phyloP scores from a whole-genome alignment of 148 eudicot species.

The Persicaria tinctoria region DNA sequence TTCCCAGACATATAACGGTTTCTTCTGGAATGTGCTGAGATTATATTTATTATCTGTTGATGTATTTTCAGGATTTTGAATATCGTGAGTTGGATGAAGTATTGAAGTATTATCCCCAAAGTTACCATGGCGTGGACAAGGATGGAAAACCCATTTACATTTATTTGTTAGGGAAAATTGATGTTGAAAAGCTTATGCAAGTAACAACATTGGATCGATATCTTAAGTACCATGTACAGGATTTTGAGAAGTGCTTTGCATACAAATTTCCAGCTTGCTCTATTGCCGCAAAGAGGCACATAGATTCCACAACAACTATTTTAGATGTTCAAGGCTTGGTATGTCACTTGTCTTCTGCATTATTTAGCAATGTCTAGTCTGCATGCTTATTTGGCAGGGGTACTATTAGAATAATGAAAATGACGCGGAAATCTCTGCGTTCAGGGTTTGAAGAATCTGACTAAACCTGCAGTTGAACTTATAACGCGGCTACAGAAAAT shows the following conservation, averaged over 20 bases:
- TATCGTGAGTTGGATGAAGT: conserved; percentile 67
- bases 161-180: conserved; percentile 67
- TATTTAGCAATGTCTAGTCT: background rate
- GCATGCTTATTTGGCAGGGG: background rate
- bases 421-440: conserved; percentile 10
- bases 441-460: conserved; percentile 65
- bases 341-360: conserved; percentile 17
- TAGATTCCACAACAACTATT: conserved; percentile 73
- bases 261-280: conserved; percentile 83
- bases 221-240: conserved; percentile 69
- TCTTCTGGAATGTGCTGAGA: background rate
- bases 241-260: conserved; percentile 60
- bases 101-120: conserved; percentile 59
- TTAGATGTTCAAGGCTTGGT: conserved; percentile 93
- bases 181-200: conserved; percentile 61
- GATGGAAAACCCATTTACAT: conserved; percentile 88
- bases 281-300: conserved; percentile 70
- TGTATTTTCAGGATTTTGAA: conserved; percentile 50
- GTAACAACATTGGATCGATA: conserved; percentile 76
- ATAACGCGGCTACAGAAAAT: conserved; percentile 62
- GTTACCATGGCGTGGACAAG: conserved; percentile 83
- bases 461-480: conserved; percentile 68
- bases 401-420: background rate
- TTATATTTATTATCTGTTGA: background rate
- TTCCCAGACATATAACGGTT: background rate